Evolutionary conservation across 1,284 basidiomycete species (phyloP), one percentile per base, ranked within the genome.

Genomic region (Sporisorium graminicola): DNA sequence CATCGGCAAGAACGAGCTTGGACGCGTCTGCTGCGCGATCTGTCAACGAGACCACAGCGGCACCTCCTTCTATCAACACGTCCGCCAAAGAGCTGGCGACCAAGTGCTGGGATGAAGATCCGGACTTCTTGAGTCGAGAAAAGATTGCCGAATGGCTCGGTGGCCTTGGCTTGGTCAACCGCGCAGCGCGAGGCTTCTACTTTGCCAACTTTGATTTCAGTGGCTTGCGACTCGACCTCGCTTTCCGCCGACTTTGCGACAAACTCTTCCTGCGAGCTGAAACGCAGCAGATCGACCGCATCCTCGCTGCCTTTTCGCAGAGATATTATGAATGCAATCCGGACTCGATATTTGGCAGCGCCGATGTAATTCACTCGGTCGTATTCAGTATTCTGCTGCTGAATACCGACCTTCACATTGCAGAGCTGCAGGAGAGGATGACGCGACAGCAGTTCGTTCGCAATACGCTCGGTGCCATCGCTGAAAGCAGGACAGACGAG

Each of bases 91-190:
- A 91, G 55, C 86, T 94, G 49, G 95, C 95, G 0, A 86, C 88
- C 53, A 90, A 91, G 65, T 95, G 93, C 85, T 94, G 93, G 90
- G 89, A 90, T n/a, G 93, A 95, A 82, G 94, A 98, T 82, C 91
- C 92, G 76, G 89, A 89, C 3, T 95, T 95, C 84, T 85, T 96
- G 74, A 88, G 90, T 22, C 91, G 91, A 79, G 94, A 96, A 79
- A 96, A 95, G 88, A 93, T 98, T 80, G 94, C 96, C 1, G 94
- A 97, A 86, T 98, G 94, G 91, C 88, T 99, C 44, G 96, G 96
- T 74, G 92, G 94, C 82, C 88, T 90, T 92, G 91, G 90, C 27
- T 86, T 87, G 12, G 88, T 95, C 77, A 96, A 95, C 86, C 91
- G 90, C 73, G 86, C 90, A 13, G 90, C 93, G 0, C 87, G 97